Evolutionary conservation across 345 rosid genomes (phyloP), one percentile per base, ranked within the genome.

Genomic region (Trapa bicornis): DNA sequence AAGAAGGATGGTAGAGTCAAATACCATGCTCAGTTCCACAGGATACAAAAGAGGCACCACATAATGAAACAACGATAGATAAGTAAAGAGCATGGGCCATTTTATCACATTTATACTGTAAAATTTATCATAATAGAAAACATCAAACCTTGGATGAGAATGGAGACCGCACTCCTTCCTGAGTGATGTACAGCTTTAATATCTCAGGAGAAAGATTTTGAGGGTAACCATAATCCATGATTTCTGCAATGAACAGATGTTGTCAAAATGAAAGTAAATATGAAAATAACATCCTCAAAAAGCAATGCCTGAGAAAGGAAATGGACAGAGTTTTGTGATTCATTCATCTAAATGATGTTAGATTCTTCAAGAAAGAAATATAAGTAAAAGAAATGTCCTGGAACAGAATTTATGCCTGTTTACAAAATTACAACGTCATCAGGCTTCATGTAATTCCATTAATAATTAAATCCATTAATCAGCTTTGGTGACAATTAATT

Each of bases 191-290:
- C 67, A 94, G 92, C 83, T 94, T 94, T 70, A 94, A 81, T 75
- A 94, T 91, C 84, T 94, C 97, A 50, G 99, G 96, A 50, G 99
- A 94, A 54, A 94, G 91, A 75, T 91, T 94, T 74, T 94, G 99
- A 32, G 97, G 97, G 69, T 89, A 91, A 63, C 97, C 97, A 71
- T 91, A 91, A 78, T 89, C 99, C 96, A 94, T 91, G 68, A 91
- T 94, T 75, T 91, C 97, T 91, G 93, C 78, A 89, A 71, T 67
- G 8, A 10, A 43, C 4, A 41, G 33, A 37, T 17, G 67, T 41
- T 22, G 29, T 22, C 29, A 22, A 22, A 22, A 29, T 58, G 37
- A 16, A 58, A 33, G 38, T 41, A 29, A 58, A 58, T 38, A 50
- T 16, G 3, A 54, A 10, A 11, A 2, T 17, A 29, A 54, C 22